Conservation (phyloP, 306 rosid species). For the Prunus kanzakura region DNA sequence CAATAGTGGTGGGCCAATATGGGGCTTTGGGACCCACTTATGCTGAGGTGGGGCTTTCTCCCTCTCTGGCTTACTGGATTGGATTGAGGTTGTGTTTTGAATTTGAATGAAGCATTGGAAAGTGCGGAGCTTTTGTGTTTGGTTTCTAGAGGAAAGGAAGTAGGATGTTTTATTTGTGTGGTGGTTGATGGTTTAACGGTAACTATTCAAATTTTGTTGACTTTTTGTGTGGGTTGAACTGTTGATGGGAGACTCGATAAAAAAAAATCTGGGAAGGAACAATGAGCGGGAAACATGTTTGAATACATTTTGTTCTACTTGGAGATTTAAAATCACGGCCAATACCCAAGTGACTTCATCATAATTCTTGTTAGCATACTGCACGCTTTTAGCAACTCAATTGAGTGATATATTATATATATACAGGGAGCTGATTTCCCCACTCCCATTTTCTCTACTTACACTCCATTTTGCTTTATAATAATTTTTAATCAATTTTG, state of each 20-base stretch:
- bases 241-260: background rate
- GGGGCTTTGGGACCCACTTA: background rate
- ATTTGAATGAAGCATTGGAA: slow-evolving; percentile 11
- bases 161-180: background rate
- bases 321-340: no score
- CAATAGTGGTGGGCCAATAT: background rate
- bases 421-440: no score
- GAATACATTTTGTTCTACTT: no score
- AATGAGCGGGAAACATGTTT: slow-evolving; percentile 13
- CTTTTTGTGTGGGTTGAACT: background rate
- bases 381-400: no score
- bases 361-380: no score
- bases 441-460: no score
- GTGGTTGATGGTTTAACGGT: slow-evolving; percentile 6
- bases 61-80: background rate
- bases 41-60: background rate
- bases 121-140: background rate
- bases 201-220: slow-evolving; percentile 16
- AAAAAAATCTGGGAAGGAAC: background rate
- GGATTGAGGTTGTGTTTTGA: background rate
- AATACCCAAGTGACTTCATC: no score
- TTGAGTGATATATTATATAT: no score
- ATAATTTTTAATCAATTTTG: no score
- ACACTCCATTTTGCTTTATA: no score
- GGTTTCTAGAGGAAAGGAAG: background rate